Evolutionary conservation across 1,284 basidiomycete genomes (phyloP).

Genomic region (Tremellales sp.): DNA sequence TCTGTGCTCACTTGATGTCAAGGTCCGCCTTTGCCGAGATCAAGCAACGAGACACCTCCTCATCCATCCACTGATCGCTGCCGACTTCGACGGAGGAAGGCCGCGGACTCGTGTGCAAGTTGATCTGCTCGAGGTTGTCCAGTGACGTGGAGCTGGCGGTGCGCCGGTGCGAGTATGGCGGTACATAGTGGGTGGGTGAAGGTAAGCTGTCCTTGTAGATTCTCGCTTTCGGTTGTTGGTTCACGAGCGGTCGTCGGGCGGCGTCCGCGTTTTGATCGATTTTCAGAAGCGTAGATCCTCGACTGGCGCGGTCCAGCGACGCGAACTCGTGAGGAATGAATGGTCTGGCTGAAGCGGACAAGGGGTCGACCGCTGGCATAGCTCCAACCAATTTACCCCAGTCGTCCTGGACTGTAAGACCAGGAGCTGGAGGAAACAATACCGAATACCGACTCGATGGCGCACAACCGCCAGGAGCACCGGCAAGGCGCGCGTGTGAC

Average conservation of each 20-base stretch:
- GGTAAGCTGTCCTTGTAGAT: not conserved
- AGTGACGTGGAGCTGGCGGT: slow-evolving; percentile 11
- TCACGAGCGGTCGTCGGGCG: not conserved
- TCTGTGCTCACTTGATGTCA: slow-evolving; percentile 29
- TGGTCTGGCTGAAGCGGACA: slow-evolving; percentile 41
- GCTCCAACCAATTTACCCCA: too few relatives aligned
- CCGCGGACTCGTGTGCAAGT: slow-evolving; percentile 4
- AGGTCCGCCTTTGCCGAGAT: slow-evolving; percentile 29
- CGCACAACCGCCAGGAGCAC: too few relatives aligned
- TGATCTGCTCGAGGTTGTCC: slow-evolving; percentile 1
- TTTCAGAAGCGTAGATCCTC: slow-evolving; percentile 35
- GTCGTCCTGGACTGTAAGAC: too few relatives aligned
- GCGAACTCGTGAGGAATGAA: slow-evolving; percentile 31
- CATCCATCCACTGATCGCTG: slow-evolving; percentile 43
- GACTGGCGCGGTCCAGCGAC: slow-evolving; percentile 34
- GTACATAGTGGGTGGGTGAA: not conserved
- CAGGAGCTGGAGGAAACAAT: too few relatives aligned
- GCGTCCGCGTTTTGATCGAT: slow-evolving; percentile 18
- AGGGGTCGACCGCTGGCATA: slow-evolving; percentile 40
- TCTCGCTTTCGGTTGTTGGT: slow-evolving; percentile 2
- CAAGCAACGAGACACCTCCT: slow-evolving; percentile 32
- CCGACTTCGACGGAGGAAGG: slow-evolving; percentile 10
- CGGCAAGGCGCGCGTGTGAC: too few relatives aligned
- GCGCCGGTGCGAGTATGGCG: slow-evolving; percentile 17
- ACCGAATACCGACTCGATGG: too few relatives aligned